Percentiles rank a stretch among this genome's conserved stretches.
phyloP scores from a whole-genome alignment of 1,139 yeast genomes.

The Diutina neorugosa region DNA sequence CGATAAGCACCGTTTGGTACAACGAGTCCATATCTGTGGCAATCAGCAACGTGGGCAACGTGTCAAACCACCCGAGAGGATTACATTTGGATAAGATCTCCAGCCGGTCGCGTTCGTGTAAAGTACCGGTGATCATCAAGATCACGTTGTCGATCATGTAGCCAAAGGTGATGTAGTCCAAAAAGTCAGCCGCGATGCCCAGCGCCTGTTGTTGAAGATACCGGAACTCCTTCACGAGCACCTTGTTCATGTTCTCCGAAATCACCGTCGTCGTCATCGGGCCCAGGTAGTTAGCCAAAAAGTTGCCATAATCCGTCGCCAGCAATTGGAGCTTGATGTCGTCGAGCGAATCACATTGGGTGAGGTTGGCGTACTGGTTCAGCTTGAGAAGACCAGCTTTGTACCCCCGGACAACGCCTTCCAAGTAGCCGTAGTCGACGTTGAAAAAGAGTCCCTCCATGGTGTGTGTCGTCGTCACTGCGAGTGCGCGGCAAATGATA shows the following conservation, averaged over 20 bases:
- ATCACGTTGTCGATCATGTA: constrained; percentile 98
- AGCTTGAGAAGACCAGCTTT: constrained; percentile 68
- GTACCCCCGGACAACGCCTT: constrained; percentile 91
- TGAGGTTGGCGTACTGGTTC: constrained; percentile 78
- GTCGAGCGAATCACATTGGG: constrained; percentile 92
- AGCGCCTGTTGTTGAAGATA: constrained; percentile 78
- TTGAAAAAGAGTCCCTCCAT: constrained; percentile 90
- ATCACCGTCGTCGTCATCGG: constrained; percentile 75
- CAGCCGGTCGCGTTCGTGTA: constrained; percentile 83
- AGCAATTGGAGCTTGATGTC: constrained; percentile 89
- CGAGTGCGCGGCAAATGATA: neutral
- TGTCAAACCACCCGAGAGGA: constrained; percentile 97
- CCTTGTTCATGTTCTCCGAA: constrained; percentile 66
- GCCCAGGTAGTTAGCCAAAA: constrained; percentile 70
- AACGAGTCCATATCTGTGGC: constrained; percentile 90
- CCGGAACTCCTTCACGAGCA: constrained; percentile 72
- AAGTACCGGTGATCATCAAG: constrained; percentile 90
- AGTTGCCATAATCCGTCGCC: constrained; percentile 92
- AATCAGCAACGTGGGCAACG: constrained; percentile 86
- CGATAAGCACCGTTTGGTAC: constrained; percentile 89
- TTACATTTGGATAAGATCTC: constrained; percentile 87
- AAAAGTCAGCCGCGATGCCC: constrained; percentile 65
- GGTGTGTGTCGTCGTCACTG: constrained; percentile 3
- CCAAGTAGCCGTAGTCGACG: constrained; percentile 80
- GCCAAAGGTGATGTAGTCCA: constrained; percentile 88